phyloP scores from a whole-genome alignment of 1,284 basidiomycete genomes.

The Apiotrichum gracile region DNA sequence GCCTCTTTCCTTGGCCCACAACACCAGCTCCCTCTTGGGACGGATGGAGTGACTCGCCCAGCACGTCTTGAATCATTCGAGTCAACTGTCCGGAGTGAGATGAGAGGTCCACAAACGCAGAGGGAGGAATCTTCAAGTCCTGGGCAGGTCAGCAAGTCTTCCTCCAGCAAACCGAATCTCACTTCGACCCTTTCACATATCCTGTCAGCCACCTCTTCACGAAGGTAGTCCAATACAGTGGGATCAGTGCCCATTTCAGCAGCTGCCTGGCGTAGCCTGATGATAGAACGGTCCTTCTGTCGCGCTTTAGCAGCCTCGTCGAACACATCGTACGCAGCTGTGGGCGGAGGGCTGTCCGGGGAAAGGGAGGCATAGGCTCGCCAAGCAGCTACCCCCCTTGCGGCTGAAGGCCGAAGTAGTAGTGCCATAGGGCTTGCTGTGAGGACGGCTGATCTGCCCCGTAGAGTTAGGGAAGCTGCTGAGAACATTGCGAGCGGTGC shows the following conservation, averaged over 20 bases:
- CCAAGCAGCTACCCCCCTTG: too few species aligned
- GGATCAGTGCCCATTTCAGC: conserved; percentile 1
- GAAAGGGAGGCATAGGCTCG: conserved; percentile 38
- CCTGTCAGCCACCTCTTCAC: conserved; percentile 82
- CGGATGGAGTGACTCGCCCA: conserved; percentile 62
- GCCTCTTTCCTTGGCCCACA: conserved; percentile 14
- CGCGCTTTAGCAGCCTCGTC: conserved; percentile 75
- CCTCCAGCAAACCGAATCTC: conserved; percentile 19
- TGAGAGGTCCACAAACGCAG: conserved; percentile 77
- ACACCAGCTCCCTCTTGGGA: conserved; percentile 7
- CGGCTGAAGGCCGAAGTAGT: too few species aligned
- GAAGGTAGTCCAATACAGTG: conserved; percentile 80
- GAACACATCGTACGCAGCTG: conserved; percentile 69
- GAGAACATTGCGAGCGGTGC: too few species aligned
- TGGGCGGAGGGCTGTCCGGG: conserved; percentile 37
- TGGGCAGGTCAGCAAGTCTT: conserved; percentile 38
- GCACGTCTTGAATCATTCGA: conserved; percentile 68
- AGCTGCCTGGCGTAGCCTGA: conserved; percentile 58
- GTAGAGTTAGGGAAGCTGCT: too few species aligned
- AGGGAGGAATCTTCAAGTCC: conserved; percentile 86
- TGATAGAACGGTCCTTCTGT: conserved; percentile 70
- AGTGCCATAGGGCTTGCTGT: too few species aligned
- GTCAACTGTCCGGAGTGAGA: conserved; percentile 93
- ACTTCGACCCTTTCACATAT: conserved; percentile 84
- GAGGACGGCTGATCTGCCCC: too few species aligned